Conservation (phyloP, 768 basidiomycete species). For the Lyophyllum semitale region DNA sequence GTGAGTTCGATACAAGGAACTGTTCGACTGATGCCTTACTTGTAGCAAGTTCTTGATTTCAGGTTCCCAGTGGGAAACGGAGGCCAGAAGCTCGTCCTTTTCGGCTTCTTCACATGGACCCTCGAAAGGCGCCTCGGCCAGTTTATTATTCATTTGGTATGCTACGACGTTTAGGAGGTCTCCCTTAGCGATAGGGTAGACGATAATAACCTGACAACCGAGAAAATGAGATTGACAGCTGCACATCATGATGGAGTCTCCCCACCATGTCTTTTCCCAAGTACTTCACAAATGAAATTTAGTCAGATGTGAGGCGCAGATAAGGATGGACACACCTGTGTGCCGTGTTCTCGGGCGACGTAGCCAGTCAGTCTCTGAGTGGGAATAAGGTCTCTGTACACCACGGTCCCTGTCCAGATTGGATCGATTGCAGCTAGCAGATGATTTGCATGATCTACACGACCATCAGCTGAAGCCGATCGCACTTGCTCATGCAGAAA, state of each 20-base stretch:
- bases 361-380: slow-evolving; percentile 26
- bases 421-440: slow-evolving; percentile 26
- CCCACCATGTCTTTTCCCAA: slow-evolving; percentile 31
- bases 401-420: slow-evolving; percentile 40
- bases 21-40: slow-evolving; percentile 16
- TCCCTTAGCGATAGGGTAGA: slow-evolving; percentile 40
- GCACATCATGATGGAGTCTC: slow-evolving; percentile 6
- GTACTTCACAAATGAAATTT: slow-evolving; percentile 21
- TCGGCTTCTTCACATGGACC: slow-evolving; percentile 29
- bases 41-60: slow-evolving; percentile 30
- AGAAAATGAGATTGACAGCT: not conserved
- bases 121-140: slow-evolving; percentile 29
- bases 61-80: slow-evolving; percentile 37
- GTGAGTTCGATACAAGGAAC: not conserved
- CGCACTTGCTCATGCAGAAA: slow-evolving; percentile 20
- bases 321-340: slow-evolving; percentile 20
- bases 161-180: slow-evolving; percentile 36
- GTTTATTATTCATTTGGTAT: slow-evolving; percentile 26
- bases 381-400: slow-evolving; percentile 35
- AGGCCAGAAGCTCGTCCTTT: slow-evolving; percentile 32
- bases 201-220: slow-evolving; percentile 36
- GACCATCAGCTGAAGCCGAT: slow-evolving; percentile 6
- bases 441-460: slow-evolving; percentile 1
- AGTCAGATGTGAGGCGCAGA: not conserved
- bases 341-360: slow-evolving; percentile 6